Evolutionary conservation across 192 early-diverging fungal genomes (phyloP).

Genomic region (Backusella tarrabulga): DNA sequence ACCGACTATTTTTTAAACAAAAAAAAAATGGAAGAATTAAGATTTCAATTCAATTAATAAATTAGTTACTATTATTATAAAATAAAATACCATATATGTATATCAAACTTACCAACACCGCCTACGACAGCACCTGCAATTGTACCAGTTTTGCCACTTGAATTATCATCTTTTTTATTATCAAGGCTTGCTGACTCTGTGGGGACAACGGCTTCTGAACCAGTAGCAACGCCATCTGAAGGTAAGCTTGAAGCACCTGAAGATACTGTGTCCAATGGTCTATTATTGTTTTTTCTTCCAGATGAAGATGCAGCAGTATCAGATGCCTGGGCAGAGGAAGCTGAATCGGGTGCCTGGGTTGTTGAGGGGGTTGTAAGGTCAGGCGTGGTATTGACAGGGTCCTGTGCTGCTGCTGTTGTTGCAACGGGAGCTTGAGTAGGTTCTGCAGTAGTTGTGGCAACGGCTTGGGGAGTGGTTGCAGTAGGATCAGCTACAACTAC

Average conservation of each 20-base stretch:
- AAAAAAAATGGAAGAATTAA: not conserved
- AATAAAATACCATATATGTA: not conserved
- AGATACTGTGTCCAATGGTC: not conserved
- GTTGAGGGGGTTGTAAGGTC: not conserved
- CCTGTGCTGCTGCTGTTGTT: not conserved
- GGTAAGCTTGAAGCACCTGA: not conserved
- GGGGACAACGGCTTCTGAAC: not conserved
- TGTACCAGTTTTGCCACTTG: slow-evolving; percentile 12
- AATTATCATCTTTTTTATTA: not conserved
- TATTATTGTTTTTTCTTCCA: not conserved
- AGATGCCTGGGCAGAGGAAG: not conserved
- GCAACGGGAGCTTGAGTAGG: not conserved
- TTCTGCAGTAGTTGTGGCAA: not conserved
- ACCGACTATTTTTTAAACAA: slow-evolving; percentile 19
- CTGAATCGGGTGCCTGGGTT: not conserved
- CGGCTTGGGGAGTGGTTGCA: not conserved
- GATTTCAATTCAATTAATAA: not conserved
- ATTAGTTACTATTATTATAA: not conserved
- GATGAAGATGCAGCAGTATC: not conserved
- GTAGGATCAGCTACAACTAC: not conserved
- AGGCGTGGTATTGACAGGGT: not conserved
- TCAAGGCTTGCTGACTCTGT: not conserved
- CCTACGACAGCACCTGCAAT: slow-evolving; percentile 22
- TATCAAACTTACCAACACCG: slow-evolving; percentile 14
- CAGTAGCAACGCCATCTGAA: not conserved